Evolutionary conservation across 805 yeast species (phyloP), one percentile per base, ranked within the genome.

Genomic region (Pichia thaimueangensis): DNA sequence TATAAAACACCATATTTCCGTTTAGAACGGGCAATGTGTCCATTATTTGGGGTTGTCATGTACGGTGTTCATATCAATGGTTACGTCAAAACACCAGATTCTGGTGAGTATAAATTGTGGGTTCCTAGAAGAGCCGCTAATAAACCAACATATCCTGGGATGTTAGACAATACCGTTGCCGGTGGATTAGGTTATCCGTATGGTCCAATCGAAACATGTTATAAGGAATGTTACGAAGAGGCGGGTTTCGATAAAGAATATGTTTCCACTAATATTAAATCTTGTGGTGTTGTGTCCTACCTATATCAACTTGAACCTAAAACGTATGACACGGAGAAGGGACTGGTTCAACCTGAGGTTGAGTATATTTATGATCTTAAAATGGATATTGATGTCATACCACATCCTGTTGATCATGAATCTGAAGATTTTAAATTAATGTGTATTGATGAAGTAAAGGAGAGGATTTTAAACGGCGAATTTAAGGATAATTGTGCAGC

Each of bases 1-100:
- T 46, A 66, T 0, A 64, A 67, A 15, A 48, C 43, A 1, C 82
- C 83, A 0, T 93, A 91, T 54, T 62, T 87, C 50, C 64, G 69
- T 5, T 62, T 87, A 5, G 98, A 93, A 59, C 69, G 98, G 32
- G 81, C 96, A 0, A 76, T 86, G 44, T 76, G 94, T 12, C 83
- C 86, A 1, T 61, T 87, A 12, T 57, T 91, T 32, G 98, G 98
- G 0, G 82, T 93, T 10, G 79, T 84, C 1, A 86, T 95, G 46
- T 88, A 87, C 59, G 98, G 98, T 1, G 81, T 82, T 4, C 97
- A 93, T 59, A 69, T 89, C 22, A 84, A 77, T 51, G 97, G 97
- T 2, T 93, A 77, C 52, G 68, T 82, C 6, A 39, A 38, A 7
- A 37, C 45, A 3, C 7, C 45, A 4, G n/a, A n/a, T n/a, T 71